These are phyloP conservation scores for Yamadazyma oceani DNA, from an alignment of 1,139 yeast species.

Conservation along the genomic window DNA sequence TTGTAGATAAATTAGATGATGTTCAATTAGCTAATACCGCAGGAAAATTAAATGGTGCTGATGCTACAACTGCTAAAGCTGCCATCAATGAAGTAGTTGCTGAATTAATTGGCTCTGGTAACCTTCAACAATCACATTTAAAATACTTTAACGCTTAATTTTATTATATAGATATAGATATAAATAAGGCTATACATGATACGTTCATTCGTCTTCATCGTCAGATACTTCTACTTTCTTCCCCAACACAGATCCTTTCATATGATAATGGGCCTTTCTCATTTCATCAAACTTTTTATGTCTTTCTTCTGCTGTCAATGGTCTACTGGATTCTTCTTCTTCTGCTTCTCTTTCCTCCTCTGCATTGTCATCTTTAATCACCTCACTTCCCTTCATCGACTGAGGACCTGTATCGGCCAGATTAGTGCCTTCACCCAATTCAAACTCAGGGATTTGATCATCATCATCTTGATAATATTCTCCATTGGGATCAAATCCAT, in stretches of 20 bases:
- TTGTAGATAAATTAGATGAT: conserved; percentile 80
- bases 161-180: neutral
- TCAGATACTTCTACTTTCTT: conserved; percentile 29
- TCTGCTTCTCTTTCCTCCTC: conserved; percentile 32
- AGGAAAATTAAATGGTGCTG: conserved; percentile 53
- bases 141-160: conserved; percentile 29
- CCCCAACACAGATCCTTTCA: conserved; percentile 61
- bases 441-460: conserved; percentile 53
- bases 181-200: neutral
- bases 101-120: conserved; percentile 35
- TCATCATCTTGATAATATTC: conserved; percentile 81
- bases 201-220: conserved; percentile 23
- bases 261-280: conserved; percentile 75
- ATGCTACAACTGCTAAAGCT: conserved; percentile 52
- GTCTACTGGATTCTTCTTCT: conserved; percentile 36
- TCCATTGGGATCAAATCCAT: conserved; percentile 80
- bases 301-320: conserved; percentile 56
- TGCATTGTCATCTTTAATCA: conserved; percentile 22
- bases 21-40: conserved; percentile 71
- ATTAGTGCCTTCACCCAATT: conserved; percentile 44
- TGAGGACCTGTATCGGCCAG: conserved; percentile 24
- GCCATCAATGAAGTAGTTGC: conserved; percentile 50
- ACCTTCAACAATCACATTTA: conserved; percentile 32
- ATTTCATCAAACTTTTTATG: conserved; percentile 70
- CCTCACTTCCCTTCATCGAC: conserved; percentile 42